Evolutionary conservation across 2,329 filamentous ascomycete species (phyloP), one percentile per base, ranked within the genome.

Genomic region (Fusarium temperatum): DNA sequence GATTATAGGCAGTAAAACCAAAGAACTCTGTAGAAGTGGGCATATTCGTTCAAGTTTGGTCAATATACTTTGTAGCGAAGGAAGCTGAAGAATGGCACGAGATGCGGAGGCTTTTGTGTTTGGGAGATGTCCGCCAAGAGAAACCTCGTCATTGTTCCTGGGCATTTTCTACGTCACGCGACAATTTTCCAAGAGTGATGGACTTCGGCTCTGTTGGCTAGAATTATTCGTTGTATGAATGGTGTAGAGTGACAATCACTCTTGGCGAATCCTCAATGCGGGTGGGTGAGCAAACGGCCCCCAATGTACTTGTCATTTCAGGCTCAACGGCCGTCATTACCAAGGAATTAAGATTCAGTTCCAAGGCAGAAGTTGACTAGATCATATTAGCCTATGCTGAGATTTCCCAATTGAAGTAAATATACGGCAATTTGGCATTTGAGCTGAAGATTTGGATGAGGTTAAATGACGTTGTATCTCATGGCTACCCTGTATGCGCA

Each of bases 1-100:
- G 11, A 1, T 67, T 67, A 8, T 60, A 17, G 26, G 53, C 62
- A 5, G 30, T 28, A 1, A 24, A 22, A 13, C 64, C 62, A n/a
- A 67, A 67, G 13, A 59, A 67, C 12, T 39, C 63, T 9, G 64
- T 67, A 4, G 38, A 32, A 17, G 64, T 66, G 17, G 51, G 64
- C 62, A 67, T 67, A 0, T 12, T 45, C 0, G 14, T 8, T n/a
- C 2, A 20, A 11, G 5, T 10, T 20, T 20, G 14, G 1, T 53
- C 17, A 12, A 6, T 22, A 14, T 30, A 14, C 7, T 28, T 10
- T 10, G 10, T 10, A 14, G 6, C 48, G 5, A 22, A 24, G 4
- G 12, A 41, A 32, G 26, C 45, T 60, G 47, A 41, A 54, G 3
- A n/a, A 60, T 24, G 26, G 18, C 6, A 14, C 45, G 35, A 24